Conservation (phyloP, 2,329 filamentous ascomycete genomes). For the Ophiognomonia clavigignenti-juglandacearum region DNA sequence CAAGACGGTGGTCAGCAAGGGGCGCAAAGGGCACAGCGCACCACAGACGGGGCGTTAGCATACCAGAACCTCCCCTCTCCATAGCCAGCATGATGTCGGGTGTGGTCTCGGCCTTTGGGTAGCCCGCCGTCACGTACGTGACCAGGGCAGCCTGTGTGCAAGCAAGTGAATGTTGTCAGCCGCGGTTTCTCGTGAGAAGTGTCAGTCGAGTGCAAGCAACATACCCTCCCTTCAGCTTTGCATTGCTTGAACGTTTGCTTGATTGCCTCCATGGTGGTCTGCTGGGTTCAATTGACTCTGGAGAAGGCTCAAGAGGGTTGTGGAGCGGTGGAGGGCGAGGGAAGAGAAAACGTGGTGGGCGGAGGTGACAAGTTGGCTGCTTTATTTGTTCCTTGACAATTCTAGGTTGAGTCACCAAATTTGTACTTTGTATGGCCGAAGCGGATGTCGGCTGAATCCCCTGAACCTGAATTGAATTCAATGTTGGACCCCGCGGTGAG, state of each 20-base stretch:
- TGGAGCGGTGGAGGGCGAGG: background rate
- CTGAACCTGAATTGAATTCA: no score
- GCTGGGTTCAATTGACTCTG: constrained; percentile 9
- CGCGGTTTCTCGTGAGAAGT: background rate
- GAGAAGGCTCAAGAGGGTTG: background rate
- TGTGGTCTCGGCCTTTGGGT: constrained; percentile 75
- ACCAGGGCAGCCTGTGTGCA: constrained; percentile 71
- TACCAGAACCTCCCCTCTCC: constrained; percentile 89
- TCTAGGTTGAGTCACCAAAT: constrained; percentile 18
- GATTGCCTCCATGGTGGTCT: constrained; percentile 47
- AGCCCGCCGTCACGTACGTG: constrained; percentile 94
- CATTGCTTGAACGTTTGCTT: constrained; percentile 56
- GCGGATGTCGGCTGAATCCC: no score
- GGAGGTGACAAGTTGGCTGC: background rate
- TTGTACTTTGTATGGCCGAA: constrained; percentile 6
- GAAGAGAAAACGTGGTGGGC: background rate
- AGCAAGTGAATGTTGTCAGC: background rate
- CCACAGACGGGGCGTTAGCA: constrained; percentile 21
- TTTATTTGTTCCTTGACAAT: background rate
- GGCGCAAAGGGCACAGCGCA: background rate
- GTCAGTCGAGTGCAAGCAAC: constrained; percentile 24
- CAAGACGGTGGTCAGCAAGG: constrained; percentile 3
- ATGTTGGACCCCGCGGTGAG: background rate
- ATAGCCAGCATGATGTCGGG: constrained; percentile 81
- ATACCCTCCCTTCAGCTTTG: constrained; percentile 54